These are phyloP conservation scores for Gymnopus androsaceus DNA, from an alignment of 1,284 basidiomycete genomes.

Conservation along the genomic window DNA sequence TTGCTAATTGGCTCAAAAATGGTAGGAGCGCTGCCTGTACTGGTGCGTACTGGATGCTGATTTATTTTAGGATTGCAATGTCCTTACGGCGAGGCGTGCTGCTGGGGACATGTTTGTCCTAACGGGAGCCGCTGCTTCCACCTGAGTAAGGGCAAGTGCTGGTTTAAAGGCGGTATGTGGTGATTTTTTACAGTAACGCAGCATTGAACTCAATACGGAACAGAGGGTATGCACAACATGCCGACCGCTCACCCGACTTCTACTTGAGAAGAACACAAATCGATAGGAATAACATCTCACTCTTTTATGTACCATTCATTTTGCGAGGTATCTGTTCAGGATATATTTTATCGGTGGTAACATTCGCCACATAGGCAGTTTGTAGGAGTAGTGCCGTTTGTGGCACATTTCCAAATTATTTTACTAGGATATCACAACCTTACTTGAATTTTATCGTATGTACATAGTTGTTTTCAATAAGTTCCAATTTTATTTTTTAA, in stretches of 20 bases:
- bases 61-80: slow-evolving; percentile 59
- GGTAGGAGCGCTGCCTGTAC: slow-evolving; percentile 37
- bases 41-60: slow-evolving; percentile 1
- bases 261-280: not conserved
- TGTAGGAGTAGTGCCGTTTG: no score
- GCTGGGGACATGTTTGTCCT: slow-evolving; percentile 81
- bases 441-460: not conserved
- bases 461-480: no score
- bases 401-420: not conserved
- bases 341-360: slow-evolving; percentile 1
- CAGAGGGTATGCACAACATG: slow-evolving; percentile 42
- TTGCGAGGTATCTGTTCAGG: not conserved
- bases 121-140: slow-evolving; percentile 72
- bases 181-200: not conserved
- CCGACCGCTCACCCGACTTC: not conserved
- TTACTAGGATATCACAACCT: not conserved
- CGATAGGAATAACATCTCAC: not conserved
- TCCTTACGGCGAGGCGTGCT: slow-evolving; percentile 69
- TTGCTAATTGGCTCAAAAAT: slow-evolving; percentile 77
- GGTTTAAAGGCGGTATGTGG: slow-evolving; percentile 76
- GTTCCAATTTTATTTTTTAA: no score
- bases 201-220: not conserved
- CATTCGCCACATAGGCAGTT: not conserved
- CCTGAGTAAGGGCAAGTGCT: slow-evolving; percentile 72
- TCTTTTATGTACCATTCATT: not conserved